Evolutionary conservation across 805 yeast species (phyloP).

Genomic region (Candida railenensis): DNA sequence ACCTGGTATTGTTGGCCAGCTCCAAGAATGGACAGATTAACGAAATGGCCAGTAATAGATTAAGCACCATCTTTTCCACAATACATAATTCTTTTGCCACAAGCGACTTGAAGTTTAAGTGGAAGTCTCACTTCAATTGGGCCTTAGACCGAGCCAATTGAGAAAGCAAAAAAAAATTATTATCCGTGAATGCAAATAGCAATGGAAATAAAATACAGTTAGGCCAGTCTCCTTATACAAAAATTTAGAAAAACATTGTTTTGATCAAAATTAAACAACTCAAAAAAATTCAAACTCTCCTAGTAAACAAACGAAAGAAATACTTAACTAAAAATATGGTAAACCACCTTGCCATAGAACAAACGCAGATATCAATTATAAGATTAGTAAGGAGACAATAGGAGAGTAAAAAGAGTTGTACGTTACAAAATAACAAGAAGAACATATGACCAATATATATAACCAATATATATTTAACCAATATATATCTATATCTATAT

Average conservation of each 20-base stretch:
- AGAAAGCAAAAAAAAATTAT: background rate
- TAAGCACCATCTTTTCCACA: conserved; percentile 15
- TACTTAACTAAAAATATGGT: no score
- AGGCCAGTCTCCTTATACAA: background rate
- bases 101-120: conserved; percentile 15
- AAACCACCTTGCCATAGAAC: background rate
- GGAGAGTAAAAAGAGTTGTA: background rate
- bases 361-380: background rate
- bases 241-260: background rate
- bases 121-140: conserved; percentile 19
- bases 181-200: no score
- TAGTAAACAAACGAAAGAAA: background rate
- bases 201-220: background rate
- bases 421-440: background rate
- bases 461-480: no score
- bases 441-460: no score
- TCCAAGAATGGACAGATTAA: conserved; percentile 9
- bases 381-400: background rate
- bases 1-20: conserved; percentile 14
- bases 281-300: background rate
- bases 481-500: no score
- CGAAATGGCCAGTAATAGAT: conserved; percentile 8
- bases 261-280: background rate
- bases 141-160: conserved; percentile 3
- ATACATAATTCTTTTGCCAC: conserved; percentile 17